Evolutionary conservation across 495 filamentous ascomycete species (phyloP), one percentile per base, ranked within the genome.

Genomic region (Penicillium daleae): DNA sequence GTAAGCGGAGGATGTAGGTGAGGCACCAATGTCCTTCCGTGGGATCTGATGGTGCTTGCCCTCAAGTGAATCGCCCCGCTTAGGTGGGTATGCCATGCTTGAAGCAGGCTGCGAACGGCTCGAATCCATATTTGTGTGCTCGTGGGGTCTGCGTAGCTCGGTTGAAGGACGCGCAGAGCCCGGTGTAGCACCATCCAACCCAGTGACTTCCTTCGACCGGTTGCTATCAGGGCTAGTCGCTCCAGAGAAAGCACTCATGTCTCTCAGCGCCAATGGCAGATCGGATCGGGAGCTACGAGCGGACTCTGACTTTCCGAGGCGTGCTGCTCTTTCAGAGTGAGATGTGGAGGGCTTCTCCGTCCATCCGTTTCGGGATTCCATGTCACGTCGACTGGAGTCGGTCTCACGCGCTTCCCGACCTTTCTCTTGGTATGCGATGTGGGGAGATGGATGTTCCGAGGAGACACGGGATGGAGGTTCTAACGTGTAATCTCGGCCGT

Each of bases 371-470:
- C 40, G 6, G 21, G 29, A 17, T 9, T 66, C 67, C 49, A 54
- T 40, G 15, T 70, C 64, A 50, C 64, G 67, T 24, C 61, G 74
- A 44, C 72, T 60, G 3, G 76, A 65, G 31, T 81, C 81, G 4
- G 70, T 61, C 4, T 80, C 76, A 5, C 74, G 76, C 7, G 74
- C 67, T 67, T 91, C 86, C 50, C 91, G 85, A 0, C 87, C 87
- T 70, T 93, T 93, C 68, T 96, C 92, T 72, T 96, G 92, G 72
- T 91, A 96, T 39, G 92, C 91, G 70, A 97, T 96, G 74, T 98
- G 93, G 35, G 92, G 91, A 8, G 90, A 92, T 10, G 85, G 79
- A 19, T 61, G 56, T 55, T 81, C 68, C 27, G 73, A 64, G 19
- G 71, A 66, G 4, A 57, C 42, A 40, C 58, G 65, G 32, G 68